A percentile compares a stretch with the other conserved stretches of the same genome.
phyloP scores from a whole-genome alignment of 2,329 filamentous ascomycete species.

The Pseudogymnoascus sp. region DNA sequence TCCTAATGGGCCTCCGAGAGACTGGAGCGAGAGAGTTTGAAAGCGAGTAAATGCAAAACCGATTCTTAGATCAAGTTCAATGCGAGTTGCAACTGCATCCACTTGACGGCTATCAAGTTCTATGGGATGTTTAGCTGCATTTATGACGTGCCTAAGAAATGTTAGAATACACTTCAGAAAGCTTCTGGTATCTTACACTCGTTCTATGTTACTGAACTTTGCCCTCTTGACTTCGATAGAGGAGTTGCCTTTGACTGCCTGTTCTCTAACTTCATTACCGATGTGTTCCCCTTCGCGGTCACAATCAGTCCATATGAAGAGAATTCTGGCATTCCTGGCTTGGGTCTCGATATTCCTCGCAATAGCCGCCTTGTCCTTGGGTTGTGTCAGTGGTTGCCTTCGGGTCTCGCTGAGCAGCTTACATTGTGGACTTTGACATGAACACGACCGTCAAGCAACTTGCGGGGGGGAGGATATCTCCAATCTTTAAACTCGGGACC shows the following conservation, averaged over 20 bases:
- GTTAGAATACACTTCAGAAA: conserved; percentile 18
- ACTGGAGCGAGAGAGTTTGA: conserved; percentile 70
- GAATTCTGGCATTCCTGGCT: conserved; percentile 62
- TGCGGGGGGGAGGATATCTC: conserved; percentile 70
- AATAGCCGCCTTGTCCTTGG: conserved; percentile 69
- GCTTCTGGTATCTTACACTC: conserved; percentile 53
- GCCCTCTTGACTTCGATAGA: conserved; percentile 76
- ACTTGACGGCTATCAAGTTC: conserved; percentile 80
- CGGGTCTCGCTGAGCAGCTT: conserved; percentile 22
- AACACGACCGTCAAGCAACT: conserved; percentile 77
- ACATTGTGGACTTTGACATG: conserved; percentile 62
- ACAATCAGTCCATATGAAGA: conserved; percentile 99
- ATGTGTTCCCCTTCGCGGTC: conserved; percentile 97
- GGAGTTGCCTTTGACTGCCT: conserved; percentile 68
- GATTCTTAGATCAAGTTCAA: conserved; percentile 87
- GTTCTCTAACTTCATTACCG: conserved; percentile 78
- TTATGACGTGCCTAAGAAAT: conserved; percentile 66
- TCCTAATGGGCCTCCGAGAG: conserved; percentile 61
- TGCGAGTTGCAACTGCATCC: conserved; percentile 79
- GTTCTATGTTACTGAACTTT: conserved; percentile 91
- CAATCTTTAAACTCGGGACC: conserved; percentile 68
- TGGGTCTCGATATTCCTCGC: conserved; percentile 79
- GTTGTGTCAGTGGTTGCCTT: conserved; percentile 11
- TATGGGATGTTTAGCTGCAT: conserved; percentile 71
- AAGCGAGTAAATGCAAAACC: conserved; percentile 89